phyloP scores from a whole-genome alignment of 495 filamentous ascomycete species.

The Emericellopsis terricola region DNA sequence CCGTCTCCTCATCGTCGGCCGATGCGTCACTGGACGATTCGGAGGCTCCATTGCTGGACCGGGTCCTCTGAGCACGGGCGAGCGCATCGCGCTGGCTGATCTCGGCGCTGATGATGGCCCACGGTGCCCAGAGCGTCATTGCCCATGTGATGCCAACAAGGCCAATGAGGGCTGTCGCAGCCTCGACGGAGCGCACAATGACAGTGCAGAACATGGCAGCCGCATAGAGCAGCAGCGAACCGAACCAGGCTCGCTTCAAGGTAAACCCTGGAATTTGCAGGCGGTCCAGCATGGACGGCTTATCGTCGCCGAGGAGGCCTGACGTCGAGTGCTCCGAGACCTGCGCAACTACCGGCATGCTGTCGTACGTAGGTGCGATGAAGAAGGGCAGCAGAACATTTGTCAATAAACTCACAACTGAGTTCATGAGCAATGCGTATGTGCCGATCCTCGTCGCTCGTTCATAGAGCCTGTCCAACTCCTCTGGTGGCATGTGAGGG shows the following conservation, averaged over 20 bases:
- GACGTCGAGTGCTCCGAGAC: slow-evolving; percentile 6
- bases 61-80: slow-evolving; percentile 30
- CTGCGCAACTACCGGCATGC: slow-evolving; percentile 9
- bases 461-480: slow-evolving; percentile 66
- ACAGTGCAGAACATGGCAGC: slow-evolving; percentile 64
- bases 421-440: slow-evolving; percentile 73
- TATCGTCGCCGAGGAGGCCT: slow-evolving; percentile 11
- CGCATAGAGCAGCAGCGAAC: slow-evolving; percentile 65
- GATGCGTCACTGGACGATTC: slow-evolving; percentile 1
- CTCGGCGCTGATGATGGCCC: slow-evolving; percentile 79
- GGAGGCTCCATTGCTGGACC: slow-evolving; percentile 2
- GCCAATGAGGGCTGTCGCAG: slow-evolving; percentile 55
- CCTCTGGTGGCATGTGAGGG: slow-evolving; percentile 51
- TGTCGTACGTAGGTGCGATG: slow-evolving; percentile 54
- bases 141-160: slow-evolving; percentile 79
- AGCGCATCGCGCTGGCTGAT: slow-evolving; percentile 61
- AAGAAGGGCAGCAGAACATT: slow-evolving; percentile 72
- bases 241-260: slow-evolving; percentile 68
- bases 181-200: slow-evolving; percentile 44
- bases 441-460: slow-evolving; percentile 65
- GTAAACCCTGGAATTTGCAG: slow-evolving; percentile 66
- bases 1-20: slow-evolving; percentile 28
- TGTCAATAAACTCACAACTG: slow-evolving; percentile 57
- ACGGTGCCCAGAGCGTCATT: slow-evolving; percentile 77
- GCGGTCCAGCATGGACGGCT: slow-evolving; percentile 28